phyloP scores from a whole-genome alignment of 495 filamentous ascomycete genomes.

The Penicillium parvum region DNA sequence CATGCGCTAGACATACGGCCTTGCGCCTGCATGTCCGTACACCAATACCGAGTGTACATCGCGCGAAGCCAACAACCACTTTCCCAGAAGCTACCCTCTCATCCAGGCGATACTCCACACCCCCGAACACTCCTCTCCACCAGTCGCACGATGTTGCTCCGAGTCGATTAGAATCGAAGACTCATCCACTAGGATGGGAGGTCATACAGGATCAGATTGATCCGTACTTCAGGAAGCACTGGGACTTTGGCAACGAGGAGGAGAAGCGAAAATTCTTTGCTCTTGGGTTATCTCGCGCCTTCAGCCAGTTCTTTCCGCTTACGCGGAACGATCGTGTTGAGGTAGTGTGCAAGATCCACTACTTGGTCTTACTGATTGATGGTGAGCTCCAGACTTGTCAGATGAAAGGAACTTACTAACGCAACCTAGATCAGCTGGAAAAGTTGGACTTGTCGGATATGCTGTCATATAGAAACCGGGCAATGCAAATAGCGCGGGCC shows the following conservation, averaged over 20 bases:
- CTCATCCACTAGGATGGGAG: slow-evolving; percentile 16
- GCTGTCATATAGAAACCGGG: slow-evolving; percentile 16
- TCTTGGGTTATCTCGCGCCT: slow-evolving; percentile 20
- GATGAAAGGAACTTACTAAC: not conserved
- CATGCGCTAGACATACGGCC: not conserved
- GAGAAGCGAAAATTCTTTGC: slow-evolving; percentile 14
- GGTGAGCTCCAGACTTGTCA: slow-evolving; percentile 1
- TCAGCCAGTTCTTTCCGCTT: slow-evolving; percentile 18
- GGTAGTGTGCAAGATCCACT: slow-evolving; percentile 16
- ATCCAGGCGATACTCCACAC: slow-evolving; percentile 3
- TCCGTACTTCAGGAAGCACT: slow-evolving; percentile 14
- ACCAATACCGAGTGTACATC: not conserved
- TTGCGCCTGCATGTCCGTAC: not conserved
- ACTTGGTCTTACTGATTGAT: slow-evolving; percentile 17
- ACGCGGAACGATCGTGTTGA: slow-evolving; percentile 16
- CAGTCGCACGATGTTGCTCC: slow-evolving; percentile 1
- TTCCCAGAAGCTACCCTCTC: not conserved
- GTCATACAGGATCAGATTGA: slow-evolving; percentile 16
- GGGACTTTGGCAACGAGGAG: slow-evolving; percentile 15
- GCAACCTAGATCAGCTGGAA: slow-evolving; percentile 16
- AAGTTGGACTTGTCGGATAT: slow-evolving; percentile 20
- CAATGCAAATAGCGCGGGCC: slow-evolving; percentile 11
- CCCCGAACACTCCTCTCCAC: not conserved
- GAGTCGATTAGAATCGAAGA: slow-evolving; percentile 12
- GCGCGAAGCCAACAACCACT: not conserved